These are phyloP conservation scores for Echinochloa phyllopogon DNA, from an alignment of 176 grass and related monocot species.

Conservation along the genomic window DNA sequence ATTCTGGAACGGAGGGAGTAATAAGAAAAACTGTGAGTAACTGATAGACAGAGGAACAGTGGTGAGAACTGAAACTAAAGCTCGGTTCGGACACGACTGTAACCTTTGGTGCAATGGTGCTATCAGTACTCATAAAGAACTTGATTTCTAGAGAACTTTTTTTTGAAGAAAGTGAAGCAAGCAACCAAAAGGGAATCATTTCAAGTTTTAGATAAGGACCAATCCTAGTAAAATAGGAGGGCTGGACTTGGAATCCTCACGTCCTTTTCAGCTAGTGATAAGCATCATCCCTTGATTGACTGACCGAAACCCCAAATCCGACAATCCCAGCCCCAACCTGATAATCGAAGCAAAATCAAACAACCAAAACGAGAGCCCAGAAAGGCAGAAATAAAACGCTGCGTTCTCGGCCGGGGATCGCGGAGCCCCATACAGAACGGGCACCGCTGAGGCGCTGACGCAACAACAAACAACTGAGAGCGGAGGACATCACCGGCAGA, in stretches of 20 bases:
- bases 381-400: not conserved
- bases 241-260: not conserved
- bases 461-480: not conserved
- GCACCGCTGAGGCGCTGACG: not conserved
- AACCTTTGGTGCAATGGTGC: not conserved
- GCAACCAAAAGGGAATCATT: not conserved
- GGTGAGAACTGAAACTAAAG: not conserved
- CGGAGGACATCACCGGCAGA: not conserved
- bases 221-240: not conserved
- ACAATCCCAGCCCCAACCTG: not conserved
- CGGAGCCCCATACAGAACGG: no score
- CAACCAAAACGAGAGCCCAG: not conserved
- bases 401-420: not conserved
- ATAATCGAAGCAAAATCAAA: not conserved
- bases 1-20: no score
- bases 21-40: not conserved
- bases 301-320: not conserved
- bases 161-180: not conserved
- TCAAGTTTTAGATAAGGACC: not conserved
- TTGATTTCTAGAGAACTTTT: not conserved
- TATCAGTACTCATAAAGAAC: not conserved
- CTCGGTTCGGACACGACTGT: not conserved
- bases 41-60: not conserved
- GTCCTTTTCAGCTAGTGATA: not conserved
- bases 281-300: not conserved